Evolutionary conservation across 768 basidiomycete species (phyloP).

Genomic region (Auriscalpium orientale): DNA sequence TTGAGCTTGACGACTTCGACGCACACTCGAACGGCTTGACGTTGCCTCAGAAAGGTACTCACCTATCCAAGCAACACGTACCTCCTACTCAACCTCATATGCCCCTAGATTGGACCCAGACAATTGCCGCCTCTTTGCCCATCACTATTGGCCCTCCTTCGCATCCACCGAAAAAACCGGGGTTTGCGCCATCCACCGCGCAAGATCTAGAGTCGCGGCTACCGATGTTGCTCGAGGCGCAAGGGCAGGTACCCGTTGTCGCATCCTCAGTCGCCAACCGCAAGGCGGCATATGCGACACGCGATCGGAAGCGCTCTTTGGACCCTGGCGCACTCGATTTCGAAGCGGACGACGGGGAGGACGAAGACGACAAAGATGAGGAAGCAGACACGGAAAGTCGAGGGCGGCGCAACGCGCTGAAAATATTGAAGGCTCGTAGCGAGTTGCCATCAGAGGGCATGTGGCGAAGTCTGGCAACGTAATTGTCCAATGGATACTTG

Average conservation of each 20-base stretch:
- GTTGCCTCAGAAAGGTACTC: too few species aligned
- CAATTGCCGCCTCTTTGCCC: slow-evolving; percentile 52
- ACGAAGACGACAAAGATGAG: slow-evolving; percentile 27
- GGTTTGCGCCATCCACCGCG: background rate
- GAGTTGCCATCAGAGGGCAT: slow-evolving; percentile 64
- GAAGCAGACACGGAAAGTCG: slow-evolving; percentile 31
- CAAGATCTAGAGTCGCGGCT: background rate
- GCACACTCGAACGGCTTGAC: background rate
- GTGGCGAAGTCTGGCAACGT: slow-evolving; percentile 70
- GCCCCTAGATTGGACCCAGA: background rate
- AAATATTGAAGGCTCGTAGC: slow-evolving; percentile 64
- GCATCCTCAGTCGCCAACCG: slow-evolving; percentile 44
- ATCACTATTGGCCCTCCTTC: slow-evolving; percentile 43
- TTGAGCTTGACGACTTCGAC: background rate
- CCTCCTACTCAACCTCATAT: background rate
- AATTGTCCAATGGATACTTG: slow-evolving; percentile 11
- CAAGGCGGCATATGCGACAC: slow-evolving; percentile 58
- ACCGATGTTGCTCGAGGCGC: too few species aligned
- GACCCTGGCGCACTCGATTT: slow-evolving; percentile 71
- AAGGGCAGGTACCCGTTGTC: slow-evolving; percentile 11
- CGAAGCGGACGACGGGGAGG: slow-evolving; percentile 41
- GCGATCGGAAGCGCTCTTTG: slow-evolving; percentile 53
- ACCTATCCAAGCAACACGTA: too few species aligned
- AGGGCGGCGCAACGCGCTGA: slow-evolving; percentile 52
- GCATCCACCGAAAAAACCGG: slow-evolving; percentile 2